Evolutionary conservation across 768 basidiomycete species (phyloP), one percentile per base, ranked within the genome.

Genomic region (Naganishia antarctica): DNA sequence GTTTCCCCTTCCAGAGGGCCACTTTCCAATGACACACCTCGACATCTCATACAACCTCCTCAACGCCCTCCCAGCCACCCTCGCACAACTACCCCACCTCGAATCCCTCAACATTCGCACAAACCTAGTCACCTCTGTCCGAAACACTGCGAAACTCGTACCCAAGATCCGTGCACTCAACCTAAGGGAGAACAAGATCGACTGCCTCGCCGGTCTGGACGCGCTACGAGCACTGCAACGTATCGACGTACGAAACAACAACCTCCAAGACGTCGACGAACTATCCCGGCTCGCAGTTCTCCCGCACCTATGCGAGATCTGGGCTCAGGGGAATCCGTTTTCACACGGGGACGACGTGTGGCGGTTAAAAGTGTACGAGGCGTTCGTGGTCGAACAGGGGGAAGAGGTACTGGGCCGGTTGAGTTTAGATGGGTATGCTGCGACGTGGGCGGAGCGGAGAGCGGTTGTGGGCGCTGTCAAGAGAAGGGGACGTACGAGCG

Each of bases 81-180:
- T 94, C 32, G 83, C 85, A 16, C 73, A 81, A 5, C 83, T 99
- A 25, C 84, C 86, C 71, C 88, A 86, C 67, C 87, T 99, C 59
- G 78, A 85, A 60, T 89, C 88, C n/a, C 86, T 99, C 70, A 93
- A 96, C 78, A 84, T 99, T n/a, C 83, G 89, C 16, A 88, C 93
- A 77, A 99, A 99, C 80, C 90, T 99, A 85, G 91, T 99, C 69
- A 91, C 94, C n/a, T 92, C 93, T 18, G 87, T 98, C 18, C 83
- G 92, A 4, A 88, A 89, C 29, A 89, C 96, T 64, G 89, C 91
- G 72, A 83, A 83, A 40, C 84, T 85, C 59, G 82, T 97, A 40
- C 90, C 89, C 1, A 85, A 87, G 66, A 81, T 96, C 26, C 80
- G 86, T 18, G 81, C 82, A 6, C 81, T 98, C 70, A 91, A 94